Evolutionary conservation across 2,329 filamentous ascomycete genomes (phyloP).

Genomic region (Akanthomyces muscarius): DNA sequence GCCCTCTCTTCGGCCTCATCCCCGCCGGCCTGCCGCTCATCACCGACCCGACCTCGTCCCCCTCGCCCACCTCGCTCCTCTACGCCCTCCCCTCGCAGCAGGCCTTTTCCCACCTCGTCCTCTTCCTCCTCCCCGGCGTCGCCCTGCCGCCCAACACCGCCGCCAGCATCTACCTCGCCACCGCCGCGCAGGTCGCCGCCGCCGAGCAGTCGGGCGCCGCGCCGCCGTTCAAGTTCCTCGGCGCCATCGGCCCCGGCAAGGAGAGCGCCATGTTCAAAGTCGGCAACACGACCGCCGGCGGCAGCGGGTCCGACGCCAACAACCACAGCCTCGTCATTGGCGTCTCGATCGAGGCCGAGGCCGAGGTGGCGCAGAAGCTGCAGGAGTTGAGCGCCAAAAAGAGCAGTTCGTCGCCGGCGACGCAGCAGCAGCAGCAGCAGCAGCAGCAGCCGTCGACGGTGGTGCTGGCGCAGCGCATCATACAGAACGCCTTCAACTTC

Average conservation of each 20-base stretch:
- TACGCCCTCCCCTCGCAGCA: constrained; percentile 46
- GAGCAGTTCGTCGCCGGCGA: constrained; percentile 3
- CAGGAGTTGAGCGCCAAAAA: constrained; percentile 48
- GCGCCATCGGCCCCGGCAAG: constrained; percentile 84
- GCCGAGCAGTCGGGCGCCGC: constrained; percentile 27
- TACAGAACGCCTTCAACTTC: constrained; percentile 96
- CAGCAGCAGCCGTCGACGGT: constrained; percentile 58
- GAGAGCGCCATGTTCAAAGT: constrained; percentile 90
- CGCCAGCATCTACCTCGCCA: constrained; percentile 81
- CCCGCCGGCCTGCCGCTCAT: constrained; percentile 57
- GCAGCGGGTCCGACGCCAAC: background rate
- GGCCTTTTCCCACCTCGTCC: constrained; percentile 75
- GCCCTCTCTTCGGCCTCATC: constrained; percentile 55
- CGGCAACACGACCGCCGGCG: constrained; percentile 26
- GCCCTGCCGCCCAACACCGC: constrained; percentile 70
- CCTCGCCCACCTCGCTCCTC: constrained; percentile 52
- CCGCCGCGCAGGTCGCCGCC: constrained; percentile 41
- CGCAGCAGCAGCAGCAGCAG: constrained; percentile 13
- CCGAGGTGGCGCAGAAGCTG: constrained; percentile 66
- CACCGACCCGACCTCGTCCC: constrained; percentile 49
- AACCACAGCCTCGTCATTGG: constrained; percentile 62
- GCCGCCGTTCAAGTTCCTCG: constrained; percentile 74
- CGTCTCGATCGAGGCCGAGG: constrained; percentile 73
- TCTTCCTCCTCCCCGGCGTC: constrained; percentile 81
- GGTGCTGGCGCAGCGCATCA: constrained; percentile 84